A percentile compares a stretch with the other conserved stretches of the same genome.
These are phyloP conservation scores for Clitopilus hobsonii DNA, from an alignment of 768 basidiomycete species.

Conservation along the genomic window DNA sequence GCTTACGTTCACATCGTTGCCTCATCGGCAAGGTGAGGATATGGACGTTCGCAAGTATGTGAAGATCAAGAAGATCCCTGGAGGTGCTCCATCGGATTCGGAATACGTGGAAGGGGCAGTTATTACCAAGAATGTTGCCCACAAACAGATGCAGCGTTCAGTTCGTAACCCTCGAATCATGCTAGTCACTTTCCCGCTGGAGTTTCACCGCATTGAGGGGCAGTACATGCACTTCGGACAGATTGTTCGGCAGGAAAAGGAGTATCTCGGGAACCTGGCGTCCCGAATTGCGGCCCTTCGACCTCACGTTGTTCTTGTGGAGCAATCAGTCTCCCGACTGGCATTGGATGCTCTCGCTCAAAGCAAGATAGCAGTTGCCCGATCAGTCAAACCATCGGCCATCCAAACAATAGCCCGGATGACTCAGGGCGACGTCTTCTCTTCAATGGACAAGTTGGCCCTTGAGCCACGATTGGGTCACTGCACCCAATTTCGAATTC, in stretches of 20 bases:
- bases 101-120: constrained; percentile 97
- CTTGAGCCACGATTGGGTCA: constrained; percentile 87
- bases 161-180: constrained; percentile 89
- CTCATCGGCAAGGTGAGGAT: constrained; percentile 80
- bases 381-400: constrained; percentile 84
- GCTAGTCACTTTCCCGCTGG: constrained; percentile 92
- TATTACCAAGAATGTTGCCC: constrained; percentile 96
- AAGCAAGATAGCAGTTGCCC: constrained; percentile 85
- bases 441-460: constrained; percentile 91
- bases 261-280: constrained; percentile 85
- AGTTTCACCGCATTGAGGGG: constrained; percentile 88
- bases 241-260: constrained; percentile 87
- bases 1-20: constrained; percentile 66
- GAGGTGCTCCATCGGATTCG: constrained; percentile 86
- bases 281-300: constrained; percentile 86
- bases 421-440: constrained; percentile 93
- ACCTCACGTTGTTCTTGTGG: constrained; percentile 89
- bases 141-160: constrained; percentile 86
- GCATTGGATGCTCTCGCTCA: constrained; percentile 84
- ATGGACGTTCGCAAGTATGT: constrained; percentile 95
- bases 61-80: constrained; percentile 98
- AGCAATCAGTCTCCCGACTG: constrained; percentile 85
- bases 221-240: constrained; percentile 93
- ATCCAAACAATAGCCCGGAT: constrained; percentile 87
- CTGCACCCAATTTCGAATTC: constrained; percentile 79